phyloP scores from a whole-genome alignment of 2,329 filamentous ascomycete genomes.

The Taxawa tesnikishii region DNA sequence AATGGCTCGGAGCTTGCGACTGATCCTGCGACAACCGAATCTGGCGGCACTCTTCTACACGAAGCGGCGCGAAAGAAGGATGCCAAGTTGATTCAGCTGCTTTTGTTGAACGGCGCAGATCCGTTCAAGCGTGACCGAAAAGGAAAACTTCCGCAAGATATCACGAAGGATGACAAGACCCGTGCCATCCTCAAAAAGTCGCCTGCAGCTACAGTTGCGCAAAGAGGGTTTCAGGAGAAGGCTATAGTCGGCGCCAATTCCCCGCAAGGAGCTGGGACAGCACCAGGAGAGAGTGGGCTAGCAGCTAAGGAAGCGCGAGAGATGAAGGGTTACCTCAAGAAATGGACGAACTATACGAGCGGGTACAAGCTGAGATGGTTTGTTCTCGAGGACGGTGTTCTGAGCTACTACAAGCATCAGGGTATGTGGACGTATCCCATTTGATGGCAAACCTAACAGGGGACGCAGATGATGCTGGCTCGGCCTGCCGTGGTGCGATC shows the following conservation, averaged over 20 bases:
- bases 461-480: slow-evolving; percentile 69
- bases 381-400: slow-evolving; percentile 88
- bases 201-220: slow-evolving; percentile 84
- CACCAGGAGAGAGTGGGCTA: slow-evolving; percentile 35
- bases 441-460: slow-evolving; percentile 9
- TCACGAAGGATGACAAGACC: slow-evolving; percentile 88
- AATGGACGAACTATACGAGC: slow-evolving; percentile 98
- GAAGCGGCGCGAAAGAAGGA: slow-evolving; percentile 86
- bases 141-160: slow-evolving; percentile 89
- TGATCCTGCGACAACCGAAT: slow-evolving; percentile 62
- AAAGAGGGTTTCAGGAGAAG: slow-evolving; percentile 93
- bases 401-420: slow-evolving; percentile 99
- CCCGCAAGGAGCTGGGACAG: slow-evolving; percentile 25
- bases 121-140: slow-evolving; percentile 91
- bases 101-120: slow-evolving; percentile 88
- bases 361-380: slow-evolving; percentile 98
- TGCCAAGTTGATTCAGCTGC: slow-evolving; percentile 72
- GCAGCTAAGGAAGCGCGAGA: slow-evolving; percentile 81
- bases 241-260: slow-evolving; percentile 73
- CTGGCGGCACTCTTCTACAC: slow-evolving; percentile 85
- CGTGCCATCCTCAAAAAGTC: slow-evolving; percentile 84
- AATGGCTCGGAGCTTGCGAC: slow-evolving; percentile 83
- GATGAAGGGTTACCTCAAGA: slow-evolving; percentile 98
- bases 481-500: slow-evolving; percentile 91
- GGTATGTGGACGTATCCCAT: slow-evolving; percentile 23